Evolutionary conservation across 164 flowering plant species (phyloP), one percentile per base, ranked within the genome.

Genomic region (Nelumbo lutea): DNA sequence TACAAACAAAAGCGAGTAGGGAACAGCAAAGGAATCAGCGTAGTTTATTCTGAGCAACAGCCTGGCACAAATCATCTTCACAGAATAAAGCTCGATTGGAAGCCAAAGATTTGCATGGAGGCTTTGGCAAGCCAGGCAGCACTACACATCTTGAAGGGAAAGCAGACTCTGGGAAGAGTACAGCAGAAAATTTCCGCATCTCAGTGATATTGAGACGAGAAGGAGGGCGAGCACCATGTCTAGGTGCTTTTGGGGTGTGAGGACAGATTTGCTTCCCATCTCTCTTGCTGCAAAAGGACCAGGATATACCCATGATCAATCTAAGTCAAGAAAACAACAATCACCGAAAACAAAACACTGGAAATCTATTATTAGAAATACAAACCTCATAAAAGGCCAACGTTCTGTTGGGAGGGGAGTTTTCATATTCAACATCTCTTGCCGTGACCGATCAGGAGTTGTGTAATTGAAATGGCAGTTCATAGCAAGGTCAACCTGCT

Each of bases 31-130:
- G 55, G 48, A 62, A 64, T 87, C 80, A 90, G 60, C 77, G 88
- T 62, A 93, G 97, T 70, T 89, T 93, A 75, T 93, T 93, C 79
- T 93, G 92, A 73, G 98, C 89, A 75, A 91, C 98, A 67, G 98
- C 98, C 63, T 90, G 96, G 83, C 98, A 93, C 45, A 95, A 71
- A 73, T 92, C 97, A 59, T 91, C 96, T 73, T 95, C 97, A 71
- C 86, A 90, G 78, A 95, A 90, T 5, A 92, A 79, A 69, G 81
- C 96, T 69, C 96, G 78, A 74, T 84, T 88, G n/a, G 94, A 90
- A 43, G 90, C 90, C 82, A 87, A 59, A 4, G 90, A 80, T 75
- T 85, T 90, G 86, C 87, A 85, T 3, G 77, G 50, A 14, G 92
- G 87, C 76, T 77, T 87, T 14, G 85, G 73, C 43, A 90, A 64